phyloP scores from a whole-genome alignment of 768 basidiomycete genomes.

The Serendipita sp. region DNA sequence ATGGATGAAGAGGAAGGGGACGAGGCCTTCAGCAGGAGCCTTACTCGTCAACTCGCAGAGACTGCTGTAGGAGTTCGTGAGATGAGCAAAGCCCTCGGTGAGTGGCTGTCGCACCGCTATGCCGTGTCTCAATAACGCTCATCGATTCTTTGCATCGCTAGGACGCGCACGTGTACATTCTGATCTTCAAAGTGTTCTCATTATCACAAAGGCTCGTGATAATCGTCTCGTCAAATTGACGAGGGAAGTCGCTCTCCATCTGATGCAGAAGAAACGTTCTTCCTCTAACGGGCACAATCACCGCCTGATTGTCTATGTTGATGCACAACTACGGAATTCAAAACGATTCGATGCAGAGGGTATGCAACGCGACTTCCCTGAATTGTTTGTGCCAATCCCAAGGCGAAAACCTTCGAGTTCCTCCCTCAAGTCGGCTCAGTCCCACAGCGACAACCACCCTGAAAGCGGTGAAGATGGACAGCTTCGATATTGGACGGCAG shows the following conservation, averaged over 20 bases:
- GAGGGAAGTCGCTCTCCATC: constrained; percentile 80
- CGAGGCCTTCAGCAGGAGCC: constrained; percentile 53
- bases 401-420: constrained; percentile 53
- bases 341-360: constrained; percentile 89
- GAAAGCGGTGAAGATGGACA: constrained; percentile 56
- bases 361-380: constrained; percentile 70
- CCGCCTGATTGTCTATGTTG: constrained; percentile 47
- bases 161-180: constrained; percentile 85
- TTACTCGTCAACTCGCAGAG: constrained; percentile 88
- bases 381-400: constrained; percentile 67
- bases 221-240: constrained; percentile 93
- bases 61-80: constrained; percentile 94
- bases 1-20: constrained; percentile 25
- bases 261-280: constrained; percentile 70
- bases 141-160: constrained; percentile 19
- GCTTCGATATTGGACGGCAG: constrained; percentile 91
- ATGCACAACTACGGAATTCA: constrained; percentile 74
- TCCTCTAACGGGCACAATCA: constrained; percentile 1
- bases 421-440: constrained; percentile 26
- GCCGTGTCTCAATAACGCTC: background rate
- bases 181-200: constrained; percentile 82
- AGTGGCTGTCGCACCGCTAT: constrained; percentile 17
- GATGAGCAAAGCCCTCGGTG: constrained; percentile 97
- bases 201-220: constrained; percentile 95
- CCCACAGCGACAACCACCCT: constrained; percentile 26